Conservation (phyloP, 2,329 filamentous ascomycete species). For the Pseudogymnoascus sp. region DNA sequence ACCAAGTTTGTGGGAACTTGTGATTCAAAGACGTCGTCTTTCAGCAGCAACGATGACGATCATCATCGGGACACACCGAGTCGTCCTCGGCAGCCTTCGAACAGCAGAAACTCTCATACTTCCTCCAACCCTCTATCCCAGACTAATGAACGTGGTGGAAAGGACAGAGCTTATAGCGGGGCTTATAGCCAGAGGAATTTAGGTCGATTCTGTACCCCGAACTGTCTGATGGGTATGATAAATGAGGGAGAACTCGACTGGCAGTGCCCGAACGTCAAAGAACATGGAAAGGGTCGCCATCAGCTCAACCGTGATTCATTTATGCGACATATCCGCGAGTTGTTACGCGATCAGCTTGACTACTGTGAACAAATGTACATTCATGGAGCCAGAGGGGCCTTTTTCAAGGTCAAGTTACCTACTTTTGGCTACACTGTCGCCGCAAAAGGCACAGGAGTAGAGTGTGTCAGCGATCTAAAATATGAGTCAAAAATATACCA, state of each 20-base stretch:
- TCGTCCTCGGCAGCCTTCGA: not conserved
- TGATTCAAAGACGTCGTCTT: not conserved
- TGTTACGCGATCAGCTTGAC: not conserved
- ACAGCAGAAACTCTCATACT: not conserved
- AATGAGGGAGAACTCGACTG: not conserved
- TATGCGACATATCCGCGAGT: not conserved
- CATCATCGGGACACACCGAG: not conserved
- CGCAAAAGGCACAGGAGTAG: slow-evolving; percentile 32
- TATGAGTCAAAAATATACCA: slow-evolving; percentile 31
- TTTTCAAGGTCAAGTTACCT: slow-evolving; percentile 35
- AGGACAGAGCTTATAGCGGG: not conserved
- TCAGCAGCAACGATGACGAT: not conserved
- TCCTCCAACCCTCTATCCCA: not conserved
- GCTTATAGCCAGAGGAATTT: not conserved
- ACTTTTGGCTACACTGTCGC: slow-evolving; percentile 36
- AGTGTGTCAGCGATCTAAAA: slow-evolving; percentile 28
- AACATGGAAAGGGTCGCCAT: not conserved
- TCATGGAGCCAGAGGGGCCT: slow-evolving; percentile 29
- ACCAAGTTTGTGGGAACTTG: not conserved
- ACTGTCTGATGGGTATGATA: not conserved
- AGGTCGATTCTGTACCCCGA: not conserved
- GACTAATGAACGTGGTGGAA: not conserved
- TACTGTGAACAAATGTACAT: not conserved
- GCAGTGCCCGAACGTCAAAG: not conserved
- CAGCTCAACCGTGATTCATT: not conserved